Conservation (phyloP, 164 flowering plant genomes). For the Pachysandra terminalis region DNA sequence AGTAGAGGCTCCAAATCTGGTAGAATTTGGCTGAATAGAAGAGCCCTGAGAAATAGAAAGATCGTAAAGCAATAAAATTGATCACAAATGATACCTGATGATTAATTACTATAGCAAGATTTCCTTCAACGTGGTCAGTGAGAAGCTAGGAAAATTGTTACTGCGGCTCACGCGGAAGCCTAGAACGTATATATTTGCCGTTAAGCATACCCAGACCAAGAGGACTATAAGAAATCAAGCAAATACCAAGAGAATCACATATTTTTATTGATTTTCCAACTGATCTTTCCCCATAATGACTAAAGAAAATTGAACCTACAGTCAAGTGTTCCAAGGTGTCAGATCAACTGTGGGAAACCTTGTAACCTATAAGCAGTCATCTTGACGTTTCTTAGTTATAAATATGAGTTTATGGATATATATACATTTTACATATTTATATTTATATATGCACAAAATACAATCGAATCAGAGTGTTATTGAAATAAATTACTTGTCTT, state of each 20-base stretch:
- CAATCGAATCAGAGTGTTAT: too few relatives aligned
- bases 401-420: too few relatives aligned
- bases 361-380: not conserved
- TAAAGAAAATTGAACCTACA: conserved; percentile 90
- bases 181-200: conserved; percentile 74
- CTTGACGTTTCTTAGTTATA: not conserved
- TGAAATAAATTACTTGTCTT: too few relatives aligned
- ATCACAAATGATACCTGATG: not conserved
- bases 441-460: too few relatives aligned
- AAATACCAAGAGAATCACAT: conserved; percentile 77
- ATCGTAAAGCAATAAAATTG: too few relatives aligned
- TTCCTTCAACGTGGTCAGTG: not conserved
- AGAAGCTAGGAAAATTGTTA: conserved; percentile 10
- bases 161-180: conserved; percentile 86
- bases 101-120: not conserved
- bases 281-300: conserved; percentile 80
- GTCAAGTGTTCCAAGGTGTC: not conserved
- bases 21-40: conserved; percentile 75
- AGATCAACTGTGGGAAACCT: not conserved
- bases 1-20: conserved; percentile 75
- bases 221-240: conserved; percentile 86
- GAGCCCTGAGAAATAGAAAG: conserved; percentile 35
- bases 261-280: conserved; percentile 65
- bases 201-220: conserved; percentile 98
- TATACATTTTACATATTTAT: too few relatives aligned